Conservation (phyloP, 1,139 yeast species). For the Schizosaccharomyces versatilis region DNA sequence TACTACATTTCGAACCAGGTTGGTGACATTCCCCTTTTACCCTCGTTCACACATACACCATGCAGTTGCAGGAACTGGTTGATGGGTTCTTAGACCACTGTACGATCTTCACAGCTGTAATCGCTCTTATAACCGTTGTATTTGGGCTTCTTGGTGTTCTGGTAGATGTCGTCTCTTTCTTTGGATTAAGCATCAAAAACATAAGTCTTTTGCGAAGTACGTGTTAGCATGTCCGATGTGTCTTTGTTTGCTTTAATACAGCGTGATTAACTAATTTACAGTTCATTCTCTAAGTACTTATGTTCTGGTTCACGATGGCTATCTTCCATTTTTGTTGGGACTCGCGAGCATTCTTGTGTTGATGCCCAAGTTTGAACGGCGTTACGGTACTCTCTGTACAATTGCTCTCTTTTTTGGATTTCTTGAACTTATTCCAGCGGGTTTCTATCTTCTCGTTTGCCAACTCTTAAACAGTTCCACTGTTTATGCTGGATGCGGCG, state of each 20-base stretch:
- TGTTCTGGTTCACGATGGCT: background rate
- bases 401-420: conserved; percentile 2
- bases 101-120: background rate
- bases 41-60: too few species aligned
- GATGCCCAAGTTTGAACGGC: background rate
- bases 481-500: background rate
- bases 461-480: background rate
- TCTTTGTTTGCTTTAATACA: background rate
- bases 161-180: background rate
- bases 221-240: background rate
- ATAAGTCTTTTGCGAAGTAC: background rate
- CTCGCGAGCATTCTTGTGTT: background rate
- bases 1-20: too few species aligned
- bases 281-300: background rate
- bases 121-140: background rate
- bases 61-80: too few species aligned
- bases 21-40: too few species aligned
- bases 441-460: background rate
- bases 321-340: background rate
- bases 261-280: background rate
- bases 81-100: too few species aligned
- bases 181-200: background rate
- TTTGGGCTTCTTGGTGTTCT: background rate
- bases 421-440: background rate
- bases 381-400: background rate